Base-by-base conservation (phyloP, 257 asterid species). In the Gardenia jasminoides region DNA sequence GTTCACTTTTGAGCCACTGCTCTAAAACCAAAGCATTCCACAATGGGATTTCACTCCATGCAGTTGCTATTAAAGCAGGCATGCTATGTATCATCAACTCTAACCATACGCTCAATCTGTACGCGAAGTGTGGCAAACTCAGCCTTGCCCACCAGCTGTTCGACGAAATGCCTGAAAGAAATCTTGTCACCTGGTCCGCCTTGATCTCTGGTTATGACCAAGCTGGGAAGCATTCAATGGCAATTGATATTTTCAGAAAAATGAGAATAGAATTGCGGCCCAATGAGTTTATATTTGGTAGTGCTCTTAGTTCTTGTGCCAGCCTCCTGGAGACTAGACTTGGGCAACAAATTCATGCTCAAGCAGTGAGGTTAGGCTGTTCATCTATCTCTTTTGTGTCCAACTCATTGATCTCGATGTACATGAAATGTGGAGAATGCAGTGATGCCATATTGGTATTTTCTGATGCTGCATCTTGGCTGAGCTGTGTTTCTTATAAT, bases 251-350 rank as follows among this genome's bases (percentile, higher is more conserved):
- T 75, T 93, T 88, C 74, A 10, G 64, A 8, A 82, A 76, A 78
- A 90, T 93, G 96, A 85, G 73, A 30, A 73, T 9, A 11, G 80
- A 74, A 74, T 16, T 86, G 76, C 82, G 77, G 81, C 94, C 97
- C 59, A 91, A 89, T 70, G 96, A 91, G 33, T 90, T 84, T 71
- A 86, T 82, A 31, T 85, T 90, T 70, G 85, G 90, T 30, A 91
- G 94, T 80, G 93, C 84, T 75, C 88, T 90, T 54, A 86, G 94
- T 80, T 90, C 98, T 39, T 91, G 97, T 81, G 86, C 98, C 33
- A 82, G 76, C 76, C 68, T 89, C 50, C 83, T 66, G 88, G 89
- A 81, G 39, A 75, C 81, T 17, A 72, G 75, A 72, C 87, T 86
- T 44, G 98, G 98, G 82, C 81, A 52, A 71, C 94, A 90, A 82